These are phyloP conservation scores for Termitomyces sp. DNA, from an alignment of 768 basidiomycete genomes.

Conservation along the genomic window DNA sequence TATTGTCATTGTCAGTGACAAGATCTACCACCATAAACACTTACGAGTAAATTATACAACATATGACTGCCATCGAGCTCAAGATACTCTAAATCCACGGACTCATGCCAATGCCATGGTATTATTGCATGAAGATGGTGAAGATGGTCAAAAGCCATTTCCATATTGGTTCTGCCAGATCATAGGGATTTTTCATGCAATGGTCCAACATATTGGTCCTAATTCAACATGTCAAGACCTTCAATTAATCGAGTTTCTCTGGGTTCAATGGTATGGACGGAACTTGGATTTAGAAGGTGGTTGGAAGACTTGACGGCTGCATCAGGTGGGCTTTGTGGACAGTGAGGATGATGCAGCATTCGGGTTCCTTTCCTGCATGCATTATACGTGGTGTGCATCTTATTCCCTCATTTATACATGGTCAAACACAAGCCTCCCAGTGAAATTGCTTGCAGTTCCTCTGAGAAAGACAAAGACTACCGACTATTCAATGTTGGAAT, in stretches of 20 bases:
- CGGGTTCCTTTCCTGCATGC: constrained; percentile 36
- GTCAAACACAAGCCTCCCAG: neutral
- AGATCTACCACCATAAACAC: constrained; percentile 25
- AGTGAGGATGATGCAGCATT: constrained; percentile 26
- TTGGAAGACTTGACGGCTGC: constrained; percentile 23
- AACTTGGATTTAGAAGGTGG: constrained; percentile 24
- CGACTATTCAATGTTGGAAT: too few species aligned
- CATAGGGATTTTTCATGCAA: constrained; percentile 20
- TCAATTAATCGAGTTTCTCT: constrained; percentile 34
- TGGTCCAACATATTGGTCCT: constrained; percentile 13
- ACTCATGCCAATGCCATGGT: constrained; percentile 28
- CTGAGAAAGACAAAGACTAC: too few species aligned
- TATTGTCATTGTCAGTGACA: constrained; percentile 18
- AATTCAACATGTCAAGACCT: neutral
- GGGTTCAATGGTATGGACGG: constrained; percentile 33
- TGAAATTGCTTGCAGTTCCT: too few species aligned
- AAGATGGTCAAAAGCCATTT: constrained; percentile 13
- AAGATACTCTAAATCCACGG: constrained; percentile 14
- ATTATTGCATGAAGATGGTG: constrained; percentile 6
- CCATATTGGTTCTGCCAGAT: constrained; percentile 21
- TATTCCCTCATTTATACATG: neutral
- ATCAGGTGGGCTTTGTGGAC: constrained; percentile 34
- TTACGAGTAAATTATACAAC: constrained; percentile 36
- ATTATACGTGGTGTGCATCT: constrained; percentile 29
- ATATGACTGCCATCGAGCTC: constrained; percentile 35